Evolutionary conservation across 768 basidiomycete genomes (phyloP), one percentile per base, ranked within the genome.

Genomic region (Lyophyllum semitale): DNA sequence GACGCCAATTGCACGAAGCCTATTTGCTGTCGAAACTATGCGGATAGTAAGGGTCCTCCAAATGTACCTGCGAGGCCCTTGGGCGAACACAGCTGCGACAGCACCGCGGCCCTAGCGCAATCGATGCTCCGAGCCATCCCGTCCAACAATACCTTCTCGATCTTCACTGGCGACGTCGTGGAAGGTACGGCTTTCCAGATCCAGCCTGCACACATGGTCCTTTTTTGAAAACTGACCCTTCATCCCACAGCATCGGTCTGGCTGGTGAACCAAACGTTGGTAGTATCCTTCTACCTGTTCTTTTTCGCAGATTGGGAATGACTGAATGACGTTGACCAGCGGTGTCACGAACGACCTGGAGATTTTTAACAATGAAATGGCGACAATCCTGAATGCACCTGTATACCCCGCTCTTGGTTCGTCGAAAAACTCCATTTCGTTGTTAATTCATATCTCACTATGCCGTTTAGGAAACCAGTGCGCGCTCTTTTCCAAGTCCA

Each of bases 81-180:
- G 44, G 82, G 82, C 35, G 76, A 75, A 48, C 68, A 66, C 27
- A 69, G 77, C 40, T 87, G 85, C 59, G 85, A 87, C 61, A 74
- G 81, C 0, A 80, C 84, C 2, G 66, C 73, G 0, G 61, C 64
- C 1, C 70, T 87, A 26, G 77, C 77, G 0, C 73, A 80, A 17
- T 81, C 78, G 35, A 78, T 84, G 79, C 68, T 85, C 3, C 62
- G 68, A 12, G 74, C 76, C 15, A 73, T 81, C 11, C 68, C 77
- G 33, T 50, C 70, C 37, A 67, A 70, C 17, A 73, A 73, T 15
- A 64, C 66, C 8, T 85, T 84, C 63, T 76, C 81, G 4, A 77
- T 88, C 30, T 87, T 86, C 60, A 88, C 85, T 2, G 86, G 85
- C 6, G 85, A 87, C 62, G 80, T 85, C 6, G 77, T 85, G 4